Base-by-base conservation (phyloP, 1,139 yeast species). In the Candida sanyaensis region DNA sequence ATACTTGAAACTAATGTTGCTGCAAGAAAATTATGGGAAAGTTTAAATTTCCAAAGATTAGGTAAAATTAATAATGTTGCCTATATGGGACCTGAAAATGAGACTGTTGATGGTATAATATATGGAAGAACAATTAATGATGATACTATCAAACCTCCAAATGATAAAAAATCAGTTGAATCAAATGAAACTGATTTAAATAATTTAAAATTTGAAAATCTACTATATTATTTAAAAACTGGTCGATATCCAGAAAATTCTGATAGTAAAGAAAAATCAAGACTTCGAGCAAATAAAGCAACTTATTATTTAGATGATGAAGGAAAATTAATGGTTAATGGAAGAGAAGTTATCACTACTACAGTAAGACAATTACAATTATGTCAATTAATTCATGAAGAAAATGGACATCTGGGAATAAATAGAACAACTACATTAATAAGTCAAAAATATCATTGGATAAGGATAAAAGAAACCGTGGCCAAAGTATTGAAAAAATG, bases 1-100 rank as follows among this genome's bases (percentile, higher is more conserved):
- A 92, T 93, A 3, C 93, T 90, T 66, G 97, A 90, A 57, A 84
- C 96, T 5, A 92, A 93, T 60, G 83, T 81, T 27, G 87, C 96
- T 1, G 93, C 96, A 2, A 74, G 92, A 55, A 73, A 85, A 53
- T 84, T 93, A 37, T 81, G 93, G 74, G 96, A 90, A 58, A 74
- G 84, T n/a, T 74, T 87, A 40, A 85, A 86, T 55, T 93, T 92
- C 69, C 82, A 81, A 57, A 71, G 90, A 50, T 75, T 90, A 8
- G 97, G 97, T 1, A 76, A 87, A 44, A 75, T 93, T 40, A 86
- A 86, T 55, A 83, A 88, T 24, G 96, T 97, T 6, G 98, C 96
- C 11, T 83, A 88, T 49, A 73, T 93, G 52, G 88, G 88, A 63
- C 96, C 96, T 37, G 86, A 83, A 57, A 93, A 87, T 49, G 75